Percentiles rank a stretch among this genome's conserved stretches.
phyloP scores from a whole-genome alignment of 106 monocot genomes.

The Alisma plantagoaquatica region DNA sequence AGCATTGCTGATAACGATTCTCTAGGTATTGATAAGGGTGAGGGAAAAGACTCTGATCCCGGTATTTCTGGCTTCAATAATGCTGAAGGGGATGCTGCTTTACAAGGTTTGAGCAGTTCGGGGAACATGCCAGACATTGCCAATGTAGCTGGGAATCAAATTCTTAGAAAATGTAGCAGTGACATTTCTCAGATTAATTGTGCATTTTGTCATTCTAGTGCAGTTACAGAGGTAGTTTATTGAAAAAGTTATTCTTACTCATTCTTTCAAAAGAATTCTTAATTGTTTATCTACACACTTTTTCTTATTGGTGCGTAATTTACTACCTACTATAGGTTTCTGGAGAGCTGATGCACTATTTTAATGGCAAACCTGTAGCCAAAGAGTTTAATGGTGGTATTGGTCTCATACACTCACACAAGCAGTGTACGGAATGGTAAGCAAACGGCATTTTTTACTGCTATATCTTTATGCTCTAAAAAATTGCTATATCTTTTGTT shows the following conservation, averaged over 20 bases:
- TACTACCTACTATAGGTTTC: conserved; percentile 38
- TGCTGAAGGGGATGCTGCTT: too few species aligned
- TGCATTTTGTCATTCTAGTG: conserved; percentile 70
- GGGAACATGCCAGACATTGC: background rate
- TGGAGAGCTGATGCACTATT: conserved; percentile 90
- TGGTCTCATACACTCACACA: conserved; percentile 71
- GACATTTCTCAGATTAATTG: conserved; percentile 28
- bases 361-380: conserved; percentile 59
- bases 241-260: too few species aligned
- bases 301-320: background rate
- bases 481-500: background rate
- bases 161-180: conserved; percentile 39
- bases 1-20: too few species aligned
- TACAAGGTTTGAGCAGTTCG: background rate
- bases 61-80: too few species aligned
- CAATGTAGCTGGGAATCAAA: conserved; percentile 1
- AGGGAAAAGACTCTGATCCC: too few species aligned
- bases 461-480: background rate
- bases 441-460: too few species aligned
- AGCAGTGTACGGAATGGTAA: conserved; percentile 87
- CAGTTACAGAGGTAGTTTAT: conserved; percentile 58
- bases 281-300: background rate
- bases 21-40: too few species aligned
- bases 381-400: conserved; percentile 42
- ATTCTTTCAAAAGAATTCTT: background rate